Evolutionary conservation across 768 basidiomycete species (phyloP).

Genomic region (Fomitopsis pulvina): DNA sequence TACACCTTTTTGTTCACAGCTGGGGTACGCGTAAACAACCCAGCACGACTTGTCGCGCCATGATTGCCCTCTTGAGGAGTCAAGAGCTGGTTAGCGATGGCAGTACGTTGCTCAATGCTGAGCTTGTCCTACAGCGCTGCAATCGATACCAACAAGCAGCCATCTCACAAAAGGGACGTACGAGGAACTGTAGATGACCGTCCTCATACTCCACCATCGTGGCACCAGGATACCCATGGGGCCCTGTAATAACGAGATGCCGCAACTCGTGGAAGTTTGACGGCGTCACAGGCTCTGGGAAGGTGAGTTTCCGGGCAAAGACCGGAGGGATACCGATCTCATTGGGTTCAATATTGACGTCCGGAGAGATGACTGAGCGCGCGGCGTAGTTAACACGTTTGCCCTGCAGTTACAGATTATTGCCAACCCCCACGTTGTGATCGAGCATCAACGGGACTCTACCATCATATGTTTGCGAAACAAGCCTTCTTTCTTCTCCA

Average conservation of each 20-base stretch:
- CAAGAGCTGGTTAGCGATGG: constrained; percentile 90
- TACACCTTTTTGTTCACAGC: constrained; percentile 96
- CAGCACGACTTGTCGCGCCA: constrained; percentile 33
- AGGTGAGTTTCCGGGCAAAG: constrained; percentile 94
- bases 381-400: constrained; percentile 99
- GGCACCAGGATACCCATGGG: constrained; percentile 86
- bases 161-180: constrained; percentile 25
- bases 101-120: constrained; percentile 83
- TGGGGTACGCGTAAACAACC: constrained; percentile 70
- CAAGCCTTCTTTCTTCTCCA: constrained; percentile 98
- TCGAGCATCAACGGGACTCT: constrained; percentile 14
- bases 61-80: constrained; percentile 81
- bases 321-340: constrained; percentile 98
- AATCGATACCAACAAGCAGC: not conserved
- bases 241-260: constrained; percentile 86
- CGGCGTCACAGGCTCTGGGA: constrained; percentile 93
- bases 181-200: constrained; percentile 79
- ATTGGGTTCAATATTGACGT: constrained; percentile 98
- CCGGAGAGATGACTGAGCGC: constrained; percentile 99
- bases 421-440: not conserved
- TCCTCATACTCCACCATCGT: constrained; percentile 95
- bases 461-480: constrained; percentile 99
- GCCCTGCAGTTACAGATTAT: constrained; percentile 46
- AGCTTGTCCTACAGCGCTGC: constrained; percentile 68
- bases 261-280: constrained; percentile 86